Evolutionary conservation across 768 basidiomycete genomes (phyloP), one percentile per base, ranked within the genome.

Genomic region (Leccinum disarticulatum): DNA sequence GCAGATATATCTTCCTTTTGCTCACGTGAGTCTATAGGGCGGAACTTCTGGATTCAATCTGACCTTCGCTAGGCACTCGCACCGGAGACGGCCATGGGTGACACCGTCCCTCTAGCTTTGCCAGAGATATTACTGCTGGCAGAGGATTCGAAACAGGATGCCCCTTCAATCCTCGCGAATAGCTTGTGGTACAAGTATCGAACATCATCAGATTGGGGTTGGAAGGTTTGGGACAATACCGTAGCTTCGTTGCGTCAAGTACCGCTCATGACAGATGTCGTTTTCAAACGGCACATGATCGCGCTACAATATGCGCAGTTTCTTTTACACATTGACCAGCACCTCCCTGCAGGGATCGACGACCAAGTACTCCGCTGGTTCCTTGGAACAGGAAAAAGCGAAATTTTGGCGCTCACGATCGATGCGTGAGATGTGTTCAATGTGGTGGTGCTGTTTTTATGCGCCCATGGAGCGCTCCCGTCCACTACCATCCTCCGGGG

Each of bases 191-290:
- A 90, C 72, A 88, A 90, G 68, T 92, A 92, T 65, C 84, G 88
- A 47, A 83, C 83, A 15, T 83, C 89, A 0, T 66, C 73, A 14
- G 83, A 90, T 64, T 92, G 91, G 90, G 90, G 83, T 2, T 88
- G 85, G 84, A 88, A 87, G 65, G 87, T 88, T 19, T 93, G 91
- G 91, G 90, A 92, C 68, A 92, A 90, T 65, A 84, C 87, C 1
- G 79, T 93, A 48, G 84, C 88, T 6, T 87, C 86, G 54, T 76
- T 93, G 48, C 87, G 86, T 47, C 87, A 88, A 68, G 79, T 90
- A 48, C 83, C 87, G 6, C 71, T 73, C 48, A 82, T 88, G 77
- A 79, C 79, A 15, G 65, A 77, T 4, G 85, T 86, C 57, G 58
- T 69, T 7, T 69, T 72, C 55, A 78, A 74, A 27, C 82, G 83